phyloP scores from a whole-genome alignment of 2,329 filamentous ascomycete species.

The Neonectria ditissima region DNA sequence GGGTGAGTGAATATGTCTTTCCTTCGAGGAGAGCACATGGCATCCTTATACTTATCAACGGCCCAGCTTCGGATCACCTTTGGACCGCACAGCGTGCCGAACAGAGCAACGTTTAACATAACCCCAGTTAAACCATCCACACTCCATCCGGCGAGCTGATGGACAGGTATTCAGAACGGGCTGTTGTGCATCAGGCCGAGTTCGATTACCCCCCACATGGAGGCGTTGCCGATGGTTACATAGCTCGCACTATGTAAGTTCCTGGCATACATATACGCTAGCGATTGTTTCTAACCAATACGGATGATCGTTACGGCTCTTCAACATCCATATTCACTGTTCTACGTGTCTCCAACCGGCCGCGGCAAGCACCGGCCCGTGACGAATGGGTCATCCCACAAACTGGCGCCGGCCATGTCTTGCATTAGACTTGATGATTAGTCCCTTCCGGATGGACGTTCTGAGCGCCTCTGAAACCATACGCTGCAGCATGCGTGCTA shows the following conservation, averaged over 20 bases:
- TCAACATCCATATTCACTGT: not conserved
- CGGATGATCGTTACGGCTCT: constrained; percentile 4
- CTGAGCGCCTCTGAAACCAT: not conserved
- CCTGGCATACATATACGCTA: constrained; percentile 1
- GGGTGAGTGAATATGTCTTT: constrained; percentile 1
- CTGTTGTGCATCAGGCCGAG: not conserved
- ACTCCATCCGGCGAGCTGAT: constrained; percentile 1
- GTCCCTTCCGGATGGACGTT: not conserved
- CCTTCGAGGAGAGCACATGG: constrained; percentile 3
- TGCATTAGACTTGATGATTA: constrained; percentile 1
- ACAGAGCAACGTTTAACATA: not conserved
- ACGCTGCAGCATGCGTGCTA: not conserved
- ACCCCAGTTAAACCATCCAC: not conserved
- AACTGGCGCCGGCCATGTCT: not conserved
- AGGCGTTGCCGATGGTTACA: not conserved
- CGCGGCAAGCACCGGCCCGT: not conserved
- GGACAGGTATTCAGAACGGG: not conserved
- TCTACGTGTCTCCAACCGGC: not conserved
- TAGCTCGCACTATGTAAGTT: not conserved
- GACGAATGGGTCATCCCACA: not conserved
- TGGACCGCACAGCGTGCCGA: not conserved
- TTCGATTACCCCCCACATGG: not conserved
- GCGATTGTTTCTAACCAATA: constrained; percentile 7
- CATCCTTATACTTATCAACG: constrained; percentile 9
- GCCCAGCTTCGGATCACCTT: not conserved